Base-by-base conservation (phyloP, 2,329 filamentous ascomycete genomes). In the Ophiostoma perfectum region DNA sequence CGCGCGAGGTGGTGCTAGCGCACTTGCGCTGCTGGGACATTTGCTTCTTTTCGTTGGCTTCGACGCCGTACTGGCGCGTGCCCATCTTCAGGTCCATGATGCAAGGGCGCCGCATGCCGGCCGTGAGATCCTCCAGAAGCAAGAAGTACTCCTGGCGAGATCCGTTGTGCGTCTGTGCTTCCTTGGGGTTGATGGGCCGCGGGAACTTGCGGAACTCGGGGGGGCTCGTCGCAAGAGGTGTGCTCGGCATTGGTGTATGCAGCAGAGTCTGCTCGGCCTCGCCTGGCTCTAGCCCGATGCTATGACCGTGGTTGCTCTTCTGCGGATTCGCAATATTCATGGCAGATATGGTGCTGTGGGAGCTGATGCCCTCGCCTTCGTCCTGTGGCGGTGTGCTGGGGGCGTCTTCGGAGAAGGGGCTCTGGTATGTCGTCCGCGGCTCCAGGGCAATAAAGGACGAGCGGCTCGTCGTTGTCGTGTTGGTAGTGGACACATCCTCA, bases 11-110 rank as follows among this genome's bases (percentile, higher is more conserved):
- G 0, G 95, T 99, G 71, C 86, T 89, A 72, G 91, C 90, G 78
- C 95, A 98, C 78, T 99, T 99, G 73, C 92, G 89, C 69, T 92
- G 88, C 78, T 99, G 95, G 0, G 95, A 98, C 70, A 90, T 88
- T 75, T 93, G 91, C 78, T 99, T 99, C 81, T 96, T 96, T 60
- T 92, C 88, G 67, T 86, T 88, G 2, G 95, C 95, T 73, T 98
- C 93, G 12, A 98, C 88, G 7, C 95, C 95, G 76, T 97, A 98
- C 76, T 99, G 95, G 2, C 95, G 89, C 7, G 95, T 99, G 27
- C 95, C 95, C 95, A 99, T 99, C 77, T 99, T 99, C 71, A 99
- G 82, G 76, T 99, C 95, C 78, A 99, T 90, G 70, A 99, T 96
- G 78, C 95, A 98, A 5, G 95, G 95, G 66, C 91, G 88, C 76